phyloP scores from a whole-genome alignment of 352 stramenopile species.

The Pythium apleroticum region DNA sequence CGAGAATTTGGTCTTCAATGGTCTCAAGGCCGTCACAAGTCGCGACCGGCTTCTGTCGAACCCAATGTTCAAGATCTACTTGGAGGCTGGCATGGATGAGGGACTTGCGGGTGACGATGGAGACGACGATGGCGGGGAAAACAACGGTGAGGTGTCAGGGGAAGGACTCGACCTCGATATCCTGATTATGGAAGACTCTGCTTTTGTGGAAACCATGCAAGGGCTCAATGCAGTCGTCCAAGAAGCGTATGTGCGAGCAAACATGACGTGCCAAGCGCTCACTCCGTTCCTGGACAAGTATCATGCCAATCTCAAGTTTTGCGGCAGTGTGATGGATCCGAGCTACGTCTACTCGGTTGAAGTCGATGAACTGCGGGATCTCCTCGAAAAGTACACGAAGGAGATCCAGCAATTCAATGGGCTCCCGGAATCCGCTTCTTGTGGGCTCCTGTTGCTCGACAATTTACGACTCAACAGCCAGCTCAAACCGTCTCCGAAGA shows the following conservation, averaged over 20 bases:
- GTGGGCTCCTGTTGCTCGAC: conserved; percentile 61
- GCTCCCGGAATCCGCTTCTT: conserved; percentile 44
- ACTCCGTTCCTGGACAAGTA: conserved; percentile 75
- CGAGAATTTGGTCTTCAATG: conserved; percentile 68
- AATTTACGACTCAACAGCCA: conserved; percentile 51
- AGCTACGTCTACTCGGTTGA: conserved; percentile 26
- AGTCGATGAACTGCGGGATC: conserved; percentile 60
- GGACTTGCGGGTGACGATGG: conserved; percentile 34
- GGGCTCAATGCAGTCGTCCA: conserved; percentile 49
- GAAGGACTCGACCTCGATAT: conserved; percentile 74
- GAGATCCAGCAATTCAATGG: conserved; percentile 56
- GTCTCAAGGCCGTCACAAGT: conserved; percentile 63
- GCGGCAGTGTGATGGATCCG: conserved; percentile 37
- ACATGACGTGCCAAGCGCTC: conserved; percentile 60
- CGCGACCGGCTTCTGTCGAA: conserved; percentile 62
- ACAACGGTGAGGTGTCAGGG: conserved; percentile 36
- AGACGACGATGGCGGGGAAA: conserved; percentile 34
- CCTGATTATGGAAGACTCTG: conserved; percentile 70
- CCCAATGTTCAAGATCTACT: conserved; percentile 64
- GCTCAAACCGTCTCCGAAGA: conserved; percentile 64
- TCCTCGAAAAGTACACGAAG: conserved; percentile 63
- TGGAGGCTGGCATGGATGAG: conserved; percentile 56
- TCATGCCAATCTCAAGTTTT: conserved; percentile 69
- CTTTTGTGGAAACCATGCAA: conserved; percentile 60
- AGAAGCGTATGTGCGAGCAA: conserved; percentile 51